Conservation (phyloP, 768 basidiomycete genomes). For the Podaxis sp. region DNA sequence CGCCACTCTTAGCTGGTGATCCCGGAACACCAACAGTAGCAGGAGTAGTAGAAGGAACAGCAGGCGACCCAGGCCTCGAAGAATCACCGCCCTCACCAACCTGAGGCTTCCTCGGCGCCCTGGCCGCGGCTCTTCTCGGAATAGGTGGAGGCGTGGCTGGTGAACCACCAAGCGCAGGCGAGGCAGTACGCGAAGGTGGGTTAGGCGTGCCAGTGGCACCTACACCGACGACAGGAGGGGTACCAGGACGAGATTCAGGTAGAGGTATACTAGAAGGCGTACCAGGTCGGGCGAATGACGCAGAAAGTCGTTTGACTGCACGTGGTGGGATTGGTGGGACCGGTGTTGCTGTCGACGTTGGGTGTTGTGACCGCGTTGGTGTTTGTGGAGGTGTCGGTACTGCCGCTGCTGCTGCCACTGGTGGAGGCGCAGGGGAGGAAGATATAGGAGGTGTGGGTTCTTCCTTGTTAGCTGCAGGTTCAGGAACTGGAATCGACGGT, state of each 20-base stretch:
- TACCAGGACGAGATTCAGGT: slow-evolving; percentile 44
- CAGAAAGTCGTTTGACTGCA: slow-evolving; percentile 11
- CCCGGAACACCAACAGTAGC: neutral
- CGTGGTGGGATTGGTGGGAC: slow-evolving; percentile 13
- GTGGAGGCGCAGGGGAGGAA: neutral
- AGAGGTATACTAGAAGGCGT: slow-evolving; percentile 39
- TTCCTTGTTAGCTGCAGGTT: neutral
- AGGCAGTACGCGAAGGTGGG: slow-evolving; percentile 31
- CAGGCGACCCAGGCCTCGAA: slow-evolving; percentile 30
- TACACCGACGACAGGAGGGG: slow-evolving; percentile 26
- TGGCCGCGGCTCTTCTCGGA: slow-evolving; percentile 63
- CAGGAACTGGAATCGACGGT: neutral
- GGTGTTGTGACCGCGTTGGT: slow-evolving; percentile 16
- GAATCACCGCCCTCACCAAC: slow-evolving; percentile 18
- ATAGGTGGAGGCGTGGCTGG: slow-evolving; percentile 49
- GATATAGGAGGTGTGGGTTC: neutral
- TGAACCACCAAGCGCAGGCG: slow-evolving; percentile 32
- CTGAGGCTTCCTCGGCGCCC: slow-evolving; percentile 35
- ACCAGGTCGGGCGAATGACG: slow-evolving; percentile 19
- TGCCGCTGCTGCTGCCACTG: neutral
- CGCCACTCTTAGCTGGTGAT: slow-evolving; percentile 3
- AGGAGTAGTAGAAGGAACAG: slow-evolving; percentile 14
- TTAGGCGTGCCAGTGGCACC: slow-evolving; percentile 9
- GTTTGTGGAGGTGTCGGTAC: slow-evolving; percentile 9
- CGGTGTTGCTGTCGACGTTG: slow-evolving; percentile 10